These are phyloP conservation scores for Brettanomyces sp. DNA, from an alignment of 805 yeast species.

Conservation along the genomic window DNA sequence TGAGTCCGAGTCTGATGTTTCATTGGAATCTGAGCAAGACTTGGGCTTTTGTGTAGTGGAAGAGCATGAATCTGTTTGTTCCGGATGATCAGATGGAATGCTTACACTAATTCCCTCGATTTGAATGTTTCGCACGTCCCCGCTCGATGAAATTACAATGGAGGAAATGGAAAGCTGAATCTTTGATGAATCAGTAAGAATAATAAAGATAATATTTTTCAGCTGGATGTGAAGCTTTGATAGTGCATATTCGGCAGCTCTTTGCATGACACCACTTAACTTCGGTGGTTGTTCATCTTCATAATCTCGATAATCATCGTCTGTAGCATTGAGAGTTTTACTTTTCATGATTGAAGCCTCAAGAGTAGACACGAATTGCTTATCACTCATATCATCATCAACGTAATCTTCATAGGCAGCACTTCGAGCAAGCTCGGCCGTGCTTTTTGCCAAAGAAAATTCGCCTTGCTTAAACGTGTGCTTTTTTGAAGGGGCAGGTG, in stretches of 20 bases:
- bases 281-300: conserved; percentile 7
- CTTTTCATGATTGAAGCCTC: conserved; percentile 4
- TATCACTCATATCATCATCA: conserved; percentile 15
- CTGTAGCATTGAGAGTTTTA: not conserved
- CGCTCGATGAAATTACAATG: conserved; percentile 28
- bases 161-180: conserved; percentile 25
- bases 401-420: conserved; percentile 36
- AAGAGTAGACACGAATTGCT: conserved; percentile 10
- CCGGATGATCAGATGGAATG: conserved; percentile 29
- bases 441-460: conserved; percentile 59
- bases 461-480: conserved; percentile 10
- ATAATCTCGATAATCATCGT: conserved; percentile 6
- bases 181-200: conserved; percentile 38
- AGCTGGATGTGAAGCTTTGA: conserved; percentile 49
- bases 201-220: conserved; percentile 34
- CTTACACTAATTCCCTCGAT: conserved; percentile 31
- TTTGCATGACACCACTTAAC: conserved; percentile 47
- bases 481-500: not conserved
- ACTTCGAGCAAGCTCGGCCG: conserved; percentile 63
- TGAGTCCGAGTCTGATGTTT: conserved; percentile 11
- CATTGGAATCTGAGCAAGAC: not conserved
- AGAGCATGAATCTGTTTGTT: conserved; percentile 3
- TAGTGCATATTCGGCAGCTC: conserved; percentile 59
- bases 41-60: no score
- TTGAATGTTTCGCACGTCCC: conserved; percentile 35